Evolutionary conservation across 1,284 basidiomycete genomes (phyloP).

Genomic region (Ceratobasidium sp.): DNA sequence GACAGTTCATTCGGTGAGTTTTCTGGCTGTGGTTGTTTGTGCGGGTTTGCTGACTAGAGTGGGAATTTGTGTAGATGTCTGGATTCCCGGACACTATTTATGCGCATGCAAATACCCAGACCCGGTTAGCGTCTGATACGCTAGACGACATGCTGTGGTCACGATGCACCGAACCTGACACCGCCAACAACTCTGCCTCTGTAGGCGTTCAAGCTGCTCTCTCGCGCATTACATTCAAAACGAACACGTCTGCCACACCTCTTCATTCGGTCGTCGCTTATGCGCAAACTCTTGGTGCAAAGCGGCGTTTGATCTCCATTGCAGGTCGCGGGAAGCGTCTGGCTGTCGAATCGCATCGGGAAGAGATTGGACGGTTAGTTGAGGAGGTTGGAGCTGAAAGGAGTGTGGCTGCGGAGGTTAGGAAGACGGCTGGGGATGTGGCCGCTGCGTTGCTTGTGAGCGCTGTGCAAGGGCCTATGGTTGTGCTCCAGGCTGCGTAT

Average conservation of each 20-base stretch:
- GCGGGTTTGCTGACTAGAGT: neutral
- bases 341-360: slow-evolving; percentile 50
- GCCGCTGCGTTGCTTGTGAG: slow-evolving; percentile 54
- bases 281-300: slow-evolving; percentile 38
- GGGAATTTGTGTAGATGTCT: slow-evolving; percentile 37
- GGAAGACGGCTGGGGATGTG: slow-evolving; percentile 60
- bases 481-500: slow-evolving; percentile 38
- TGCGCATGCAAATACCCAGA: slow-evolving; percentile 47
- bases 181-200: slow-evolving; percentile 30
- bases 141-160: slow-evolving; percentile 51
- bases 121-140: slow-evolving; percentile 49
- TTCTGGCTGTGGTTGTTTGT: neutral
- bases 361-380: slow-evolving; percentile 56
- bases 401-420: slow-evolving; percentile 57
- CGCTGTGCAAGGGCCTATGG: slow-evolving; percentile 20
- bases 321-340: slow-evolving; percentile 57
- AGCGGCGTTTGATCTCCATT: slow-evolving; percentile 52
- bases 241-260: slow-evolving; percentile 48
- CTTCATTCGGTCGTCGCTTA: slow-evolving; percentile 46
- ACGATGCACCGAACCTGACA: slow-evolving; percentile 37
- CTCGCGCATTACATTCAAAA: slow-evolving; percentile 40
- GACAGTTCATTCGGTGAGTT: slow-evolving; percentile 43
- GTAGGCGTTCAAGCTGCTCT: slow-evolving; percentile 33
- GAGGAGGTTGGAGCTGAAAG: slow-evolving; percentile 51
- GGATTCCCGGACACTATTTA: slow-evolving; percentile 50